Base-by-base conservation (phyloP, 1,139 yeast species). In the Suhomyces ambrosiae region DNA sequence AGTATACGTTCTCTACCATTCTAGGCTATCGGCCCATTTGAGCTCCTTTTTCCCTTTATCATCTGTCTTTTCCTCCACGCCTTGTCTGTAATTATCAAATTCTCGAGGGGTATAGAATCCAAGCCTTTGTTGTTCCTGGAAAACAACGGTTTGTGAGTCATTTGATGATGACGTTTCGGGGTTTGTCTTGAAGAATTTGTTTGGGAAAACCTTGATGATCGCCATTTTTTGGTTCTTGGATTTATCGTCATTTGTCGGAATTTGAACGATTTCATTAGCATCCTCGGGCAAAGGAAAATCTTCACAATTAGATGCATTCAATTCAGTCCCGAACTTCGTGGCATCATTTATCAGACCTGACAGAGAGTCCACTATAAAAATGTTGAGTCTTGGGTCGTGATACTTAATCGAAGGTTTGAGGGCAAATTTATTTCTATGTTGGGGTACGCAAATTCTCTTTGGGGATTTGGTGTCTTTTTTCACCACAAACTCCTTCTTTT, bases 241-340 rank as follows among this genome's bases (percentile, higher is more conserved):
- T 28, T 46, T 42, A 23, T 57, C 50, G 49, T 60, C 77, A 37
- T 75, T 74, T 3, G 87, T 79, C 3, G 89, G 88, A 13, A 83
- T 80, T 31, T 80, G 82, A 2, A 82, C 86, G 15, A 77, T 68
- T 53, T 82, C 88, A 43, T 76, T 74, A 3, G 68, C 63, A 38
- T 69, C 72, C 36, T 75, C 80, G 0, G 88, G 87, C 15, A 80
- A 57, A 5, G 86, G 86, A 38, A 83, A 74, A 7, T 84, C 86
- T 44, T 74, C 79, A 43, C 82, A 71, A 45, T 78, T 77, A 25
- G 77, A 69, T 0, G 87, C 75, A 54, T 84, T 84, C 33, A 84
- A 69, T 54, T 83, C 90, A 2, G 90, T 84, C 2, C 88, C 92
- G 58, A 78, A 83, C 47, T 76, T 78, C 4, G 90, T 83, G 6